Evolutionary conservation across 2,329 filamentous ascomycete genomes (phyloP), one percentile per base, ranked within the genome.

Genomic region (Harringtonia aguacate): DNA sequence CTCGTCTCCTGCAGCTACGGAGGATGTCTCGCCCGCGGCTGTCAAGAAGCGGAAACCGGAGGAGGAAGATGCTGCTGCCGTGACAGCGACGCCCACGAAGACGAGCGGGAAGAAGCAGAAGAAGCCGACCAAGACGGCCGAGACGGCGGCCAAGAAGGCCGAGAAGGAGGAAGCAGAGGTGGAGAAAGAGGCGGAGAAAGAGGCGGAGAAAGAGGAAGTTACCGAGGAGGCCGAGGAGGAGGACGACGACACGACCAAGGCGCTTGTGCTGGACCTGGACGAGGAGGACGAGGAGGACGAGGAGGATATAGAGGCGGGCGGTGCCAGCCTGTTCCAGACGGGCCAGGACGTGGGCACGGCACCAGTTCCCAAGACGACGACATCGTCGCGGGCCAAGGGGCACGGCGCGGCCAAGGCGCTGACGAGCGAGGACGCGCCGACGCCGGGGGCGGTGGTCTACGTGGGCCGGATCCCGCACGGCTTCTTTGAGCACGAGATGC

Each of bases 401-500:
- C n/a, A n/a, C n/a, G n/a, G n/a, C n/a, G 36, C 41, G 46, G 34
- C 14, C 13, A 44, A 43, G 7, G 40, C 18, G 27, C 24, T 24
- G 15, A 39, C 39, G 15, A 31, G 59, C 46, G 58, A 59, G 27
- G 42, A 44, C 15, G 46, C 46, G 21, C 47, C 47, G 37, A 39
- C 15, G 8, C 9, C 45, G 45, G 77, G 85, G 2, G 90, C 89
- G 38, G 81, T 92, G 34, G 73, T 97, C 57, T 97, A 95, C 66
- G 73, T 98, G 56, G 88, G 86, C 59, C 86, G 88, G 22, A 56
- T 59, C 27, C 59, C 56, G 47, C 60, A 65, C 51, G 86, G 92
- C 66, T 98, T 98, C 77, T 97, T 90, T 72, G 92, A 98, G 68
- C 78, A 88, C 57, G 84, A 97, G 67, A 94, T 98, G 84, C 80